A percentile compares a stretch with the other conserved stretches of the same genome.
phyloP scores from a whole-genome alignment of 2,329 filamentous ascomycete species.

The Cladosporium sp. region DNA sequence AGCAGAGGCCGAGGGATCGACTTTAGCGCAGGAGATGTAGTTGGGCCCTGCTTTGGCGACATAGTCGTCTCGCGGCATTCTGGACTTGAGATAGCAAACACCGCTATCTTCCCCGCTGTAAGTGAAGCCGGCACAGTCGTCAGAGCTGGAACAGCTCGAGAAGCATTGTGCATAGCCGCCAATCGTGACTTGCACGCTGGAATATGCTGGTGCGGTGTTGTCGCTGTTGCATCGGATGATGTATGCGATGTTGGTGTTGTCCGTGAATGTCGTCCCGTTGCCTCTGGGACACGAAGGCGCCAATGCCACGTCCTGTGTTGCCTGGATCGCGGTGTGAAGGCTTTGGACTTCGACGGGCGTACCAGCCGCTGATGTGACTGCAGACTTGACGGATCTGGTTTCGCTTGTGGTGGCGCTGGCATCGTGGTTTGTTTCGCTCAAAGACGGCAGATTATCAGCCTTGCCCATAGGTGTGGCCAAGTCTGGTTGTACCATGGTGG shows the following conservation, averaged over 20 bases:
- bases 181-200: constrained; percentile 18
- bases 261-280: constrained; percentile 22
- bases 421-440: constrained; percentile 18
- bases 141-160: constrained; percentile 22
- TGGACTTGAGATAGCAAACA: constrained; percentile 26
- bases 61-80: constrained; percentile 17
- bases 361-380: background rate
- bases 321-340: background rate
- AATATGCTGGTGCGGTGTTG: constrained; percentile 21
- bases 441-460: background rate
- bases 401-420: constrained; percentile 16
- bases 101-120: constrained; percentile 25
- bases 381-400: constrained; percentile 9
- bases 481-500: background rate
- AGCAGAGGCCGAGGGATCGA: constrained; percentile 18
- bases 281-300: constrained; percentile 23
- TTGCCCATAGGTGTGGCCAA: background rate
- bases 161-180: constrained; percentile 30
- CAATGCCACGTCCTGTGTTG: constrained; percentile 1
- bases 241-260: constrained; percentile 24
- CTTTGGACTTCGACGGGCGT: background rate
- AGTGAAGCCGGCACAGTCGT: constrained; percentile 26
- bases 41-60: constrained; percentile 19
- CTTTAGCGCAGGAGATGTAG: constrained; percentile 24
- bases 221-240: constrained; percentile 26